Evolutionary conservation across 345 rosid genomes (phyloP), one percentile per base, ranked within the genome.

Genomic region (Turritis glabra): DNA sequence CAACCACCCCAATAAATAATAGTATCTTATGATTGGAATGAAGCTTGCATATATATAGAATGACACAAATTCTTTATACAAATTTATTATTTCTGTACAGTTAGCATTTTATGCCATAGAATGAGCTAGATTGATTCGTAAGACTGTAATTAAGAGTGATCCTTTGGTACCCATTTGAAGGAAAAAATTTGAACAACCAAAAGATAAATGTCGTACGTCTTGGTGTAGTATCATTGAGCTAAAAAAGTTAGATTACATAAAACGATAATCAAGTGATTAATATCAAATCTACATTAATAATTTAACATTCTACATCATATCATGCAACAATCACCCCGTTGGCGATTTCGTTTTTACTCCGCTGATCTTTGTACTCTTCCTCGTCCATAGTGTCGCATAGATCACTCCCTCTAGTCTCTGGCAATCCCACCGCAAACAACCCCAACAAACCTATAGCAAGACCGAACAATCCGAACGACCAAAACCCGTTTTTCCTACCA

Each of bases 371-470:
- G 56, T 60, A 64, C 73, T 88, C 93, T 79, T 90, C 89, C 64
- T 85, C 88, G 3, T 87, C 95, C 81, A 87, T 77, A 14, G 92
- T 86, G 58, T 89, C 90, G 2, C 86, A 76, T 29, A 86, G 68
- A 52, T 64, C 71, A 9, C 56, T 76, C 14, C 87, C 90, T 25
- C 72, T 82, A 6, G 92, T 91, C 82, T 91, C 95, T 0, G 94
- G 94, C 69, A 91, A 73, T 1, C 74, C 79, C n/a, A 84, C 37
- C 14, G 64, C 89, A 67, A 71, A 76, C 73, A 87, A 17, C 3
- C 91, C 92, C 59, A 90, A 78, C 54, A 82, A 6, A n/a, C 82
- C 79, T 15, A 91, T 84, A 25, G 71, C 82, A 57, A 87, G 33
- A 51, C 92, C 97, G 2, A 86, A 89, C 60, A 91, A 75, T 15